A percentile compares a stretch with the other conserved stretches of the same genome.
Conservation (phyloP, 2,329 filamentous ascomycete species). For the Ciborinia camelliae region DNA sequence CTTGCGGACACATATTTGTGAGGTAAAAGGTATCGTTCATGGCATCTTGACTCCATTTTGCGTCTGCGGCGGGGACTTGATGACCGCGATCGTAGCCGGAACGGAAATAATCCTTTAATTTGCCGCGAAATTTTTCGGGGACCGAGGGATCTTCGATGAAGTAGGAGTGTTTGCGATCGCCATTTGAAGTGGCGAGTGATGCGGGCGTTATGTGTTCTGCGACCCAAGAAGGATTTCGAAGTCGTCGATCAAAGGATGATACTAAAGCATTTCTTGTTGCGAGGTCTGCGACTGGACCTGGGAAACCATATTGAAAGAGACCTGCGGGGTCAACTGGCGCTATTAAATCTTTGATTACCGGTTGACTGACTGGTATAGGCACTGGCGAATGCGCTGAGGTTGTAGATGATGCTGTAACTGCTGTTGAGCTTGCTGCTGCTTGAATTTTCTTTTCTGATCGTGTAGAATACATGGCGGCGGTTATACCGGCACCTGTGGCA, state of each 20-base stretch:
- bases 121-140: constrained; percentile 82
- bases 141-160: constrained; percentile 81
- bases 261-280: constrained; percentile 72
- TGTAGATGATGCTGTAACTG: constrained; percentile 29
- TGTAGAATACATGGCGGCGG: constrained; percentile 62
- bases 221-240: constrained; percentile 91
- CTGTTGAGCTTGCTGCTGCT: constrained; percentile 33
- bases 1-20: constrained; percentile 97
- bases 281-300: constrained; percentile 82
- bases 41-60: constrained; percentile 88
- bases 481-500: constrained; percentile 71
- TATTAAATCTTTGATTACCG: constrained; percentile 35
- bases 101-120: constrained; percentile 89
- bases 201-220: constrained; percentile 92
- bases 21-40: constrained; percentile 96
- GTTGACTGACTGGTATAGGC: constrained; percentile 34
- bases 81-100: constrained; percentile 94
- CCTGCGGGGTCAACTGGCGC: constrained; percentile 68
- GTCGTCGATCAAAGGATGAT: constrained; percentile 85
- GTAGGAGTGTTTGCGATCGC: constrained; percentile 76
- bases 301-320: constrained; percentile 84
- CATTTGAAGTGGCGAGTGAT: constrained; percentile 71
- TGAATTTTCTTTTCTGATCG: constrained; percentile 47
- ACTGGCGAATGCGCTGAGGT: constrained; percentile 30
- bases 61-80: constrained; percentile 94